Evolutionary conservation across 2,329 filamentous ascomycete species (phyloP).

Genomic region (Colletotrichum sp.): DNA sequence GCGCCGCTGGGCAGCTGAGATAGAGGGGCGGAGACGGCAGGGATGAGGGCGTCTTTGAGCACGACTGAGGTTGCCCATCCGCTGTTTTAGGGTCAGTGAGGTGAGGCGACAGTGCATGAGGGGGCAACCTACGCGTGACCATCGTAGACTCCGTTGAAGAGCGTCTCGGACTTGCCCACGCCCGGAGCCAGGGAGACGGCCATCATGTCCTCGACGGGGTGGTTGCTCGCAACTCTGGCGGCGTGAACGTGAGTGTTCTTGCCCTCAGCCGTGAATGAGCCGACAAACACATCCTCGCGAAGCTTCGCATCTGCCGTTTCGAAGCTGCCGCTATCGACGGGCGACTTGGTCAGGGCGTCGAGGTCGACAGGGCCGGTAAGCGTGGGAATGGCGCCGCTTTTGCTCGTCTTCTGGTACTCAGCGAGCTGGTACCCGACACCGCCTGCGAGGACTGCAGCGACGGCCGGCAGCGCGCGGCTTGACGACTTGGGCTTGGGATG

Average conservation of each 20-base stretch:
- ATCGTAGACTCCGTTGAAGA: constrained; percentile 49
- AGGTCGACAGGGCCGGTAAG: constrained; percentile 4
- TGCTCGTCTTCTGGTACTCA: not conserved
- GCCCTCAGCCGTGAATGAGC: constrained; percentile 27
- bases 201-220: constrained; percentile 41
- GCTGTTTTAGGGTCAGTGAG: constrained; percentile 20
- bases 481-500: not conserved
- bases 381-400: not conserved
- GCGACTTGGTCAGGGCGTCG: not conserved
- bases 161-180: constrained; percentile 27
- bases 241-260: constrained; percentile 33
- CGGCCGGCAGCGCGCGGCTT: not conserved
- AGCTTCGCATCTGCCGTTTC: constrained; percentile 33
- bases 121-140: constrained; percentile 42
- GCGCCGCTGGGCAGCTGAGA: constrained; percentile 35
- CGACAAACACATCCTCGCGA: constrained; percentile 34
- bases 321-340: constrained; percentile 21
- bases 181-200: constrained; percentile 34
- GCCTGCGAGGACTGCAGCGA: not conserved
- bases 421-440: not conserved
- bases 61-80: constrained; percentile 47
- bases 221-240: constrained; percentile 38
- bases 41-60: constrained; percentile 45
- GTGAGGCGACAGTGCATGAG: no score
- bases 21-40: constrained; percentile 43